Base-by-base conservation (phyloP, 2,329 filamentous ascomycete species). In the Thyridium curvatum region DNA sequence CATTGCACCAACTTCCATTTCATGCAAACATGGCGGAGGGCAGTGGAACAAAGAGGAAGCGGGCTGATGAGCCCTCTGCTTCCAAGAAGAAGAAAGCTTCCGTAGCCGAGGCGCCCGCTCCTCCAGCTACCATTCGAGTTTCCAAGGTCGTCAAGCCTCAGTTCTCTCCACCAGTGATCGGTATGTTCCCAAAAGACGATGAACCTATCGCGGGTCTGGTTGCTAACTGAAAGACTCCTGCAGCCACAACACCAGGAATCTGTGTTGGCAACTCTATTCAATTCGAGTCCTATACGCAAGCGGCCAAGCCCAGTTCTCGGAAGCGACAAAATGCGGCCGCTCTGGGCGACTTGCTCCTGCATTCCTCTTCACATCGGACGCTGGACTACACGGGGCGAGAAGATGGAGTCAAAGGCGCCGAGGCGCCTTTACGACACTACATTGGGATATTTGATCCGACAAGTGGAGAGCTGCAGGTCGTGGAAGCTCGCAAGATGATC, bases 401-500 rank as follows among this genome's bases (percentile, higher is more conserved):
- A 52, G 71, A 76, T 36, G 61, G 62, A 12, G 51, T 52, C 2
- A 57, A 58, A 18, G 62, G 60, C 10, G 50, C 55, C 12, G 63
- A 71, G 40, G 54, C 64, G 5, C 53, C 73, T 4, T 46, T 81
- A 34, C 81, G 77, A 39, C 78, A 84, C 56, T 85, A 79, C 52
- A 59, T 85, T 18, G 81, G 78, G 13, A 62, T 84, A 5, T 82
- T 75, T 44, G 79, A 85, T 48, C 74, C 77, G 1, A 60, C 66
- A 28, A 79, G 74, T 0, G 75, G 75, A 15, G 65, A 74, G 46
- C 56, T 84, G 32, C 66, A 82, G 47, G 66, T 84, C 28, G 65
- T 83, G 14, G 71, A 81, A 52, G 77, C 77, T 13, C 78, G 77
- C 56, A 82, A 76, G 61, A 77, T 84, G 71, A 65, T 73, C 18